phyloP scores from a whole-genome alignment of 192 early-diverging fungal species.

The Borealophlyctis nickersoniae region DNA sequence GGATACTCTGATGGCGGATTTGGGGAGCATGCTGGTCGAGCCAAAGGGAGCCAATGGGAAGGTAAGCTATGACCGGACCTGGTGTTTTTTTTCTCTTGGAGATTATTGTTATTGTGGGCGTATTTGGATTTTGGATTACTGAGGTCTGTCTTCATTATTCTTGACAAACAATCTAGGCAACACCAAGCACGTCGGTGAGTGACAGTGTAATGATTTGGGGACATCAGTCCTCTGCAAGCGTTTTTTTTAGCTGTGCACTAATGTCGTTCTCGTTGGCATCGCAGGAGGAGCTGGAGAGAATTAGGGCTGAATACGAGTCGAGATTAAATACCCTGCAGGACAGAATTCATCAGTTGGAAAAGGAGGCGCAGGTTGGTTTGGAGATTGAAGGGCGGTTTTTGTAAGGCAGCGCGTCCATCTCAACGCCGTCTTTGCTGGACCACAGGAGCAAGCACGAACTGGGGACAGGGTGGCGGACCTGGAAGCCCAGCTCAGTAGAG shows the following conservation, averaged over 20 bases:
- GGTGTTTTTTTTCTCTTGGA: conserved; percentile 7
- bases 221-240: not conserved
- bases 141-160: not conserved
- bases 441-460: conserved; percentile 7
- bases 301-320: conserved; percentile 34
- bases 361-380: conserved; percentile 4
- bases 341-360: conserved; percentile 32
- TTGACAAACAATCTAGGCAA: too few relatives aligned
- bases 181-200: too few relatives aligned
- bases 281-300: conserved; percentile 15
- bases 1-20: conserved; percentile 74
- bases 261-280: not conserved
- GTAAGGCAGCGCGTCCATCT: too few relatives aligned
- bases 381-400: not conserved
- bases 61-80: not conserved
- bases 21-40: conserved; percentile 58
- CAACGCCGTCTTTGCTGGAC: not conserved
- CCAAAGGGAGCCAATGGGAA: conserved; percentile 13
- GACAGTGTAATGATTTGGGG: too few relatives aligned
- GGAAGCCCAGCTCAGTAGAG: conserved; percentile 18
- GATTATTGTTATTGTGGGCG: not conserved
- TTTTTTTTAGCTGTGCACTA: not conserved
- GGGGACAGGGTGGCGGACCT: conserved; percentile 23
- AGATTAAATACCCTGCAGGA: conserved; percentile 15
- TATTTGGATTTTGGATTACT: not conserved